phyloP scores from a whole-genome alignment of 352 stramenopile species.

The Pythium aphanidermatum region DNA sequence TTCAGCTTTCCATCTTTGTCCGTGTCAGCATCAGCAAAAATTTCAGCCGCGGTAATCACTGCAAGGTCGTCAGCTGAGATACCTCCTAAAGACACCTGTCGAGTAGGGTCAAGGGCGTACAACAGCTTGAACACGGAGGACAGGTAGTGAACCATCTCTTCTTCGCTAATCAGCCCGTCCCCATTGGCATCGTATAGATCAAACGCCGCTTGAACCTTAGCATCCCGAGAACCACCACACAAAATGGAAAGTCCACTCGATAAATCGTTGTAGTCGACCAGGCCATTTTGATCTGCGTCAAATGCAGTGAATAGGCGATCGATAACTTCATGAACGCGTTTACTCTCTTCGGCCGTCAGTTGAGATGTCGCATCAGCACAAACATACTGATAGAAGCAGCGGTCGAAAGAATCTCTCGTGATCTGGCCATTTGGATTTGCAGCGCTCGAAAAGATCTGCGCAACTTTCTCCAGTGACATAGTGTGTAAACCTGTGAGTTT shows the following conservation, averaged over 20 bases:
- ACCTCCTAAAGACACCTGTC: conserved; percentile 38
- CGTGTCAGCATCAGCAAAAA: conserved; percentile 85
- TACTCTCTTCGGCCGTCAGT: conserved; percentile 38
- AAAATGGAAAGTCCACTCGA: conserved; percentile 67
- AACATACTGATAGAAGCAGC: conserved; percentile 72
- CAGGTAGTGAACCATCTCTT: conserved; percentile 86
- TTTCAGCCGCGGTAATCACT: conserved; percentile 54
- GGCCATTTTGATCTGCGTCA: conserved; percentile 63
- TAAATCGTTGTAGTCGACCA: conserved; percentile 74
- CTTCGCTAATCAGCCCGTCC: conserved; percentile 76
- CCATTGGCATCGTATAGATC: conserved; percentile 80
- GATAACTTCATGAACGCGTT: conserved; percentile 62
- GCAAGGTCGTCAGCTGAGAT: conserved; percentile 63
- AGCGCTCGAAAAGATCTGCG: conserved; percentile 44
- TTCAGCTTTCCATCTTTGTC: conserved; percentile 81
- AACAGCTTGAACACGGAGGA: conserved; percentile 78
- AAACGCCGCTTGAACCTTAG: conserved; percentile 73
- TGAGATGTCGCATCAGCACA: conserved; percentile 31
- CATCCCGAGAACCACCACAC: conserved; percentile 49
- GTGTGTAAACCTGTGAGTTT: conserved; percentile 61
- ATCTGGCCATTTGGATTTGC: conserved; percentile 46
- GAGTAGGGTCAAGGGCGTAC: conserved; percentile 63
- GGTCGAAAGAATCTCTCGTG: conserved; percentile 58
- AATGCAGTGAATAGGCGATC: conserved; percentile 73
- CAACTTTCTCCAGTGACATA: conserved; percentile 56